Base-by-base conservation (phyloP, 208 protist species). In the Leishmania braziliensis region DNA sequence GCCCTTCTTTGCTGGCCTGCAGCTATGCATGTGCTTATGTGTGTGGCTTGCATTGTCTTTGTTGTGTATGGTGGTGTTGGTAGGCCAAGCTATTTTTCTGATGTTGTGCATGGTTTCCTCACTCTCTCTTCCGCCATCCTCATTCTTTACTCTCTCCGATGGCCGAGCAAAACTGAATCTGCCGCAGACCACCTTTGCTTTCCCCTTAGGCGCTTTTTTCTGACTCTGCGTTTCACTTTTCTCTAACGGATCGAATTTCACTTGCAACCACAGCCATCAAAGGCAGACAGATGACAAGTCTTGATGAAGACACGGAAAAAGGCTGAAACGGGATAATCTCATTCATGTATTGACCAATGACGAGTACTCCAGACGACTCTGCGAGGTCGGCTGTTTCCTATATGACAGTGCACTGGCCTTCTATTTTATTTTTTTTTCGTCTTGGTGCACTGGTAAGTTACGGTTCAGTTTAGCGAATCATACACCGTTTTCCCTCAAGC, bases 351-450 rank as follows among this genome's bases (percentile, higher is more conserved):
- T 71, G 36, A 3, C 66, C 29, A 39, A 12, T 14, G 33, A 8
- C 33, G 66, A 33, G 39, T 8, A 39, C 10, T n/a, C 48, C 8
- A 20, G 43, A 33, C 43, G 14, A 51, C n/a, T 16, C 46, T 33
- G 70, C 46, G 29, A 54, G 23, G 70, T 16, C 29, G 43, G 33
- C 16, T 56, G 33, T 33, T 46, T 1, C 16, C 63, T 71, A 70
- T 43, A 58, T 39, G 46, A 54, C 65, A 54, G 16, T 4, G 23
- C 29, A 72, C 5, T 14, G 10, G 12, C 62, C 23, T 58, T 85
- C 58, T 58, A 48, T 48, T 29, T 20, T 53, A 82, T 9, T 77
- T 79, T 77, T 77, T 78, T 85, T 66, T 36, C 62, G 33, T 29
- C 9, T 33, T 4, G 14, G 62, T 23, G 62, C 10, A 20, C 62